Evolutionary conservation across 2,329 filamentous ascomycete species (phyloP).

Genomic region (Ophiostoma quercus): DNA sequence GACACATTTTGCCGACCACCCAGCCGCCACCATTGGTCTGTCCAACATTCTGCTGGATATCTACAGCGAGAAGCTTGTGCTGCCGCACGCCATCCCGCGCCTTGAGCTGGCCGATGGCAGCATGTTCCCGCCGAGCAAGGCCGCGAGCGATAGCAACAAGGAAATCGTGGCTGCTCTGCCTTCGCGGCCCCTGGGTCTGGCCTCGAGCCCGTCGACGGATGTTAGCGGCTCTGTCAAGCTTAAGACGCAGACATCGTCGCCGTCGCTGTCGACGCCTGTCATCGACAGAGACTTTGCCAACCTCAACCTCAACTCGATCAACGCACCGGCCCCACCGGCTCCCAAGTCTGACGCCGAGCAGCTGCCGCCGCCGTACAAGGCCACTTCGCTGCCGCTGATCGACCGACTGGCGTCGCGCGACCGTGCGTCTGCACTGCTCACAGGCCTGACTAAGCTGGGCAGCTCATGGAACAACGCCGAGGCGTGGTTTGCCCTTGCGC

Average conservation of each 20-base stretch:
- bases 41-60: slow-evolving; percentile 83
- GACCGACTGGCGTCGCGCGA: slow-evolving; percentile 87
- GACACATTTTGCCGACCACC: slow-evolving; percentile 72
- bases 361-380: slow-evolving; percentile 51
- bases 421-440: slow-evolving; percentile 77
- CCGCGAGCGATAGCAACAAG: slow-evolving; percentile 19
- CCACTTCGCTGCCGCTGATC: slow-evolving; percentile 61
- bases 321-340: neutral
- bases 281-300: neutral
- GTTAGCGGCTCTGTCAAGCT: neutral
- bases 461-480: slow-evolving; percentile 86
- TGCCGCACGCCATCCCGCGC: slow-evolving; percentile 48
- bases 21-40: slow-evolving; percentile 72
- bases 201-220: slow-evolving; percentile 24
- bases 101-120: slow-evolving; percentile 37
- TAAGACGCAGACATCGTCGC: slow-evolving; percentile 14
- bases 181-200: slow-evolving; percentile 45
- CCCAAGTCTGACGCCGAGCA: slow-evolving; percentile 16
- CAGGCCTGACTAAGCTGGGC: slow-evolving; percentile 77
- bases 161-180: slow-evolving; percentile 34
- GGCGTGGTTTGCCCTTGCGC: slow-evolving; percentile 83
- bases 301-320: neutral
- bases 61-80: slow-evolving; percentile 64
- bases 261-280: neutral
- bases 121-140: slow-evolving; percentile 26